These are phyloP conservation scores for Claviceps lovelessii DNA, from an alignment of 2,329 filamentous ascomycete genomes.

Conservation along the genomic window DNA sequence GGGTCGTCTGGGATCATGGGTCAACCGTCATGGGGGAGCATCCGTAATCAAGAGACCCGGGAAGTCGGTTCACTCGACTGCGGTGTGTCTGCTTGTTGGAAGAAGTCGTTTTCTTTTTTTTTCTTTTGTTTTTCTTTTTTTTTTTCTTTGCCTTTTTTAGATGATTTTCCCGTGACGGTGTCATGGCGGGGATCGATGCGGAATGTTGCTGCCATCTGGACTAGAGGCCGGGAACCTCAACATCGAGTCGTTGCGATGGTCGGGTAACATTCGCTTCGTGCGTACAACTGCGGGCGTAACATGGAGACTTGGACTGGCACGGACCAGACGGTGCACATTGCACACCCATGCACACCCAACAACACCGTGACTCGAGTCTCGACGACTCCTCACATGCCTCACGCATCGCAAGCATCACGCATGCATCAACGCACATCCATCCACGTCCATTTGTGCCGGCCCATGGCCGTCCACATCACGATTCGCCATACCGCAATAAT, in stretches of 20 bases:
- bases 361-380: too few relatives aligned
- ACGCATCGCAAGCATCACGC: too few relatives aligned
- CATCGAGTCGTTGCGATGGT: background rate
- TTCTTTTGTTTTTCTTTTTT: too few relatives aligned
- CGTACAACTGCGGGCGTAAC: background rate
- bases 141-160: too few relatives aligned
- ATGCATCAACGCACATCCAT: background rate
- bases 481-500: background rate
- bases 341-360: background rate
- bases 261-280: background rate
- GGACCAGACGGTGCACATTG: background rate
- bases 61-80: background rate
- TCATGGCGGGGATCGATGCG: background rate
- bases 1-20: background rate
- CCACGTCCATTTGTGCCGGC: too few relatives aligned
- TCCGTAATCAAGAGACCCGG: background rate
- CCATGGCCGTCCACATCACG: too few relatives aligned
- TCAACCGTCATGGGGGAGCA: background rate
- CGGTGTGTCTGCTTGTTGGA: background rate
- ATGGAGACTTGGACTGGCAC: background rate
- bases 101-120: background rate
- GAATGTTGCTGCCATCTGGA: background rate
- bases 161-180: too few relatives aligned
- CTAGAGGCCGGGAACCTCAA: background rate
- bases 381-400: too few relatives aligned